phyloP scores from a whole-genome alignment of 2,329 filamentous ascomycete species.

The Xylaria digitata region DNA sequence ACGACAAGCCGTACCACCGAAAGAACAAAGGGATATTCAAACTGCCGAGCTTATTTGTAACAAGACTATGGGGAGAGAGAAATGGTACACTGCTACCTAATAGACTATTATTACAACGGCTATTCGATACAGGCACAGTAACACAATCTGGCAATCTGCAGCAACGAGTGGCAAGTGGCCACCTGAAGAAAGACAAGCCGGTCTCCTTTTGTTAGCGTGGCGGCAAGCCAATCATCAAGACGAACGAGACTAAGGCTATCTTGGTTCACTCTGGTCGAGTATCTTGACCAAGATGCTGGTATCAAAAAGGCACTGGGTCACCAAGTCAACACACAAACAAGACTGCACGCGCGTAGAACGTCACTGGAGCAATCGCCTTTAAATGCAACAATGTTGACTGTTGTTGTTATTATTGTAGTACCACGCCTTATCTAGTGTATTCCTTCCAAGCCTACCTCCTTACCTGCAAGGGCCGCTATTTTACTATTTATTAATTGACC shows the following conservation, averaged over 20 bases:
- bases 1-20: conserved; percentile 9
- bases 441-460: no score
- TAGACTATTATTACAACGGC: background rate
- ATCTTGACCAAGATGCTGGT: background rate
- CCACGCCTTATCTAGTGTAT: no score
- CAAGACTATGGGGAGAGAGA: background rate
- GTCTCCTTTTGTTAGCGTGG: conserved; percentile 21
- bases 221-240: conserved; percentile 29
- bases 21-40: background rate
- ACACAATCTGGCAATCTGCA: conserved; percentile 31
- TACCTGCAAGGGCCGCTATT: no score
- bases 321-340: conserved; percentile 11
- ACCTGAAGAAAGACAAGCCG: conserved; percentile 2
- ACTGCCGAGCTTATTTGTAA: background rate
- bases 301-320: conserved; percentile 11
- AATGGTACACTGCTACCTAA: background rate
- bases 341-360: background rate
- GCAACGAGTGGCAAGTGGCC: background rate
- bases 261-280: conserved; percentile 11
- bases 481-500: no score
- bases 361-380: background rate
- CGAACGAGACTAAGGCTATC: conserved; percentile 2
- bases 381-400: background rate
- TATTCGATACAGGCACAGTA: conserved; percentile 19
- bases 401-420: background rate